These are phyloP conservation scores for Arthrobotrys pseudoclavata DNA, from an alignment of 2,329 filamentous ascomycete species.

Conservation along the genomic window DNA sequence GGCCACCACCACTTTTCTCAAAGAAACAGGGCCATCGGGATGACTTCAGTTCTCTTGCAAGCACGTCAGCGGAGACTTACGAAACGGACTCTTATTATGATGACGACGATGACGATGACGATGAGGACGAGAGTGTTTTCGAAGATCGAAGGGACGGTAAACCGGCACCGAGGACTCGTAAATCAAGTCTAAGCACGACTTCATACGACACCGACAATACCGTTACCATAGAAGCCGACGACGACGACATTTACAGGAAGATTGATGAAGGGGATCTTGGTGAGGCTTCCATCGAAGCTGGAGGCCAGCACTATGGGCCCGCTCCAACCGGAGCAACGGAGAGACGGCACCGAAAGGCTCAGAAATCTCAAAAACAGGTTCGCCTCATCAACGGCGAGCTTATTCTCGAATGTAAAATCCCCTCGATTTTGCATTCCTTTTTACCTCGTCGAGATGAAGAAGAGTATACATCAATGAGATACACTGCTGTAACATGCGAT, in stretches of 20 bases:
- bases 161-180: constrained; percentile 35
- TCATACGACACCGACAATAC: constrained; percentile 54
- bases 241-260: constrained; percentile 39
- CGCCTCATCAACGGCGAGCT: constrained; percentile 97
- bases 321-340: constrained; percentile 89
- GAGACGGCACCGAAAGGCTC: constrained; percentile 80
- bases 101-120: constrained; percentile 43
- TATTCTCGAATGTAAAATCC: constrained; percentile 98
- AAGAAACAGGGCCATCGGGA: constrained; percentile 73
- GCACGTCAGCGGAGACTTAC: constrained; percentile 71
- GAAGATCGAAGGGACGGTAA: constrained; percentile 59
- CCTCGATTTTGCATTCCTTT: constrained; percentile 97
- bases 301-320: constrained; percentile 84
- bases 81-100: constrained; percentile 75
- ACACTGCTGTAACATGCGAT: constrained; percentile 97
- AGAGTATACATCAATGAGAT: constrained; percentile 99
- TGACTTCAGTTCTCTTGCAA: constrained; percentile 73
- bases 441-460: constrained; percentile 90
- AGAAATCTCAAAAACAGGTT: constrained; percentile 94
- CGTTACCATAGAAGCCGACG: constrained; percentile 53
- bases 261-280: constrained; percentile 68
- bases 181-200: constrained; percentile 54
- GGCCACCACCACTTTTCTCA: constrained; percentile 81
- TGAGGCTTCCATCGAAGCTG: constrained; percentile 64
- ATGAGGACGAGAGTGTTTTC: constrained; percentile 62